A percentile compares a stretch with the other conserved stretches of the same genome.
These are phyloP conservation scores for Platanthera guangdongensis DNA, from an alignment of 106 monocot genomes.

Conservation along the genomic window DNA sequence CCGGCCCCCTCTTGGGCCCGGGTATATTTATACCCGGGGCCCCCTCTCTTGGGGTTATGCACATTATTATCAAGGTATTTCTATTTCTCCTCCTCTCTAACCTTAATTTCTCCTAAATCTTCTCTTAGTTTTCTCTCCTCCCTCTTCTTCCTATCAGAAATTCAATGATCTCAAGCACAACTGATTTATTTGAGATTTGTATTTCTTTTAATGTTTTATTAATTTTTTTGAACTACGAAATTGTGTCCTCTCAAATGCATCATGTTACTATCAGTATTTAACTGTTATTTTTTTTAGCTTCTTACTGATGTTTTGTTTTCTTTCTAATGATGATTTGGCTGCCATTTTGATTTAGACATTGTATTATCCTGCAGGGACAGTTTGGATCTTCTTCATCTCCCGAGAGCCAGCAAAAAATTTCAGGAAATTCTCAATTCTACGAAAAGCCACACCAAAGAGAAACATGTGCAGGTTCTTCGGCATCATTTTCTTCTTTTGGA, in stretches of 20 bases:
- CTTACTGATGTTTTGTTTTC: background rate
- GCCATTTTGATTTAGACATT: background rate
- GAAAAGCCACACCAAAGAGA: conserved; percentile 47
- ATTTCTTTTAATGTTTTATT: background rate
- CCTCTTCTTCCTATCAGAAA: too few relatives aligned
- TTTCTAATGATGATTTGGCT: background rate
- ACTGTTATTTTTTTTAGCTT: background rate
- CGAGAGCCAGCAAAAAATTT: conserved; percentile 52
- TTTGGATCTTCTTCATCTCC: conserved; percentile 65
- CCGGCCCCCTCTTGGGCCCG: too few relatives aligned
- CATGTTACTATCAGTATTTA: background rate
- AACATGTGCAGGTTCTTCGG: conserved; percentile 36
- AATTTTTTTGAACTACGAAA: background rate
- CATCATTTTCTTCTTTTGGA: conserved; percentile 53
- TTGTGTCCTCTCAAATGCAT: background rate
- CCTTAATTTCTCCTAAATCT: too few relatives aligned
- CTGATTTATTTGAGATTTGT: background rate
- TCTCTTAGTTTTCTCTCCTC: too few relatives aligned
- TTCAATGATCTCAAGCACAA: background rate
- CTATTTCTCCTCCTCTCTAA: too few relatives aligned
- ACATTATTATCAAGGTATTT: too few relatives aligned
- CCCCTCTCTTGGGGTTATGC: too few relatives aligned
- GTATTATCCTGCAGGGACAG: conserved; percentile 39
- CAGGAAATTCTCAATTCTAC: conserved; percentile 40
- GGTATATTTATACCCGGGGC: too few relatives aligned